phyloP scores from a whole-genome alignment of 495 filamentous ascomycete species.

The Tuber brumale region DNA sequence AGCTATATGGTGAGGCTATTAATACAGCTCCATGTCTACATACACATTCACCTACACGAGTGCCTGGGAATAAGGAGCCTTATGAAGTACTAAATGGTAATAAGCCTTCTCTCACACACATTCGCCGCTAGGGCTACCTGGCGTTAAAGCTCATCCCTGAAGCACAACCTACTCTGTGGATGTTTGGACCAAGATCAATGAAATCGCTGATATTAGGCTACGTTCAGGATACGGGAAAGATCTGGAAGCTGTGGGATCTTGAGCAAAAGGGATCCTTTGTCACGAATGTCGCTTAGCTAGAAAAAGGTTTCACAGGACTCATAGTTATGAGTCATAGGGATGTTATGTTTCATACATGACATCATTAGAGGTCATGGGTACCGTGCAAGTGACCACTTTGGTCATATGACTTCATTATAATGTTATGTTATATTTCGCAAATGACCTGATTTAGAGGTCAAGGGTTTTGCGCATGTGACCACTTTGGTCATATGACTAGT shows the following conservation, averaged over 20 bases:
- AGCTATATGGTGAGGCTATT: background rate
- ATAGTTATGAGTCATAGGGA: too few species aligned
- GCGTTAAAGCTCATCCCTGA: background rate
- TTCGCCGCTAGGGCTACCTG: background rate
- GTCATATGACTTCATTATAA: too few species aligned
- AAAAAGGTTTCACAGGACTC: too few species aligned
- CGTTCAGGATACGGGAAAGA: background rate
- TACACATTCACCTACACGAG: background rate
- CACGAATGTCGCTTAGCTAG: too few species aligned
- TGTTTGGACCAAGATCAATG: background rate
- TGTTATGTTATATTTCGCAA: too few species aligned
- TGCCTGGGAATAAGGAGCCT: background rate
- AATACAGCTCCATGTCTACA: background rate
- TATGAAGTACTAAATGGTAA: background rate
- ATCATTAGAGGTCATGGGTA: too few species aligned
- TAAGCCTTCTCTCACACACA: background rate
- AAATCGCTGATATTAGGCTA: background rate
- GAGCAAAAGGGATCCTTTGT: background rate
- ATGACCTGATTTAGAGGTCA: too few species aligned
- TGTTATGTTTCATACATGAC: too few species aligned
- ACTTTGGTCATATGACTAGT: too few species aligned
- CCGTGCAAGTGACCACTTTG: too few species aligned
- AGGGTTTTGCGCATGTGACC: too few species aligned
- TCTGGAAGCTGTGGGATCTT: background rate
- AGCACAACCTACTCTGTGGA: background rate